Conservation (phyloP, 139 green algal species). For the Eudorina sp. region DNA sequence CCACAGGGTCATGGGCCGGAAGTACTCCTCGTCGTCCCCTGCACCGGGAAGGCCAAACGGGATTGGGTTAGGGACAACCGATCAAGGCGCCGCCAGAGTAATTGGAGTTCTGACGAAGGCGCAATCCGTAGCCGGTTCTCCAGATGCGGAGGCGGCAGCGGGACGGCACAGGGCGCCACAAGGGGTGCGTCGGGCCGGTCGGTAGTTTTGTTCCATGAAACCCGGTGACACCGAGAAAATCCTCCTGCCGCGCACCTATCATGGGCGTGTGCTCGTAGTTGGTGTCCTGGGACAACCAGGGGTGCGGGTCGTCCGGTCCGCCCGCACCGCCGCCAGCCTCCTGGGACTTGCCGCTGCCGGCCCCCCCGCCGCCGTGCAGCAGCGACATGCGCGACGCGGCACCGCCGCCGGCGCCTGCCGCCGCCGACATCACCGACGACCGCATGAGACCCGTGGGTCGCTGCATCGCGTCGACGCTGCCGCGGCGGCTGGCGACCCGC, state of each 20-base stretch:
- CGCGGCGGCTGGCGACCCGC: not conserved
- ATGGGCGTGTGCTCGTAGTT: conserved; percentile 12
- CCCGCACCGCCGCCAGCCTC: not conserved
- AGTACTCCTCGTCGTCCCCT: conserved; percentile 42
- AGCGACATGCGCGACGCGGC: not conserved
- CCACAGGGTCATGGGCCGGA: not conserved
- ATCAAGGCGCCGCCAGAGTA: too few species aligned
- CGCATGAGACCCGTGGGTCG: conserved; percentile 14
- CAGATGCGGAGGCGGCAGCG: too few species aligned
- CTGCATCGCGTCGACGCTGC: not conserved
- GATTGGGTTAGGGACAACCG: too few species aligned
- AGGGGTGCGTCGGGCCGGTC: too few species aligned
- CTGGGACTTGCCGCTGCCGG: not conserved
- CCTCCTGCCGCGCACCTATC: conserved; percentile 4
- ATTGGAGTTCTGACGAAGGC: too few species aligned
- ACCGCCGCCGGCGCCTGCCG: not conserved
- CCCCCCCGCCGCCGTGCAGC: not conserved
- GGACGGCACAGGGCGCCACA: too few species aligned
- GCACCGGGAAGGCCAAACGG: too few species aligned
- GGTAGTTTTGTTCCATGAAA: too few species aligned
- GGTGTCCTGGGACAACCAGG: not conserved
- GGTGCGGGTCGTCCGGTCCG: not conserved
- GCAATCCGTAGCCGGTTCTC: too few species aligned
- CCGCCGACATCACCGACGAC: not conserved
- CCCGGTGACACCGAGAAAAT: too few species aligned